These are phyloP conservation scores for Penicillium sp. DNA, from an alignment of 2,329 filamentous ascomycete species.

Conservation along the genomic window DNA sequence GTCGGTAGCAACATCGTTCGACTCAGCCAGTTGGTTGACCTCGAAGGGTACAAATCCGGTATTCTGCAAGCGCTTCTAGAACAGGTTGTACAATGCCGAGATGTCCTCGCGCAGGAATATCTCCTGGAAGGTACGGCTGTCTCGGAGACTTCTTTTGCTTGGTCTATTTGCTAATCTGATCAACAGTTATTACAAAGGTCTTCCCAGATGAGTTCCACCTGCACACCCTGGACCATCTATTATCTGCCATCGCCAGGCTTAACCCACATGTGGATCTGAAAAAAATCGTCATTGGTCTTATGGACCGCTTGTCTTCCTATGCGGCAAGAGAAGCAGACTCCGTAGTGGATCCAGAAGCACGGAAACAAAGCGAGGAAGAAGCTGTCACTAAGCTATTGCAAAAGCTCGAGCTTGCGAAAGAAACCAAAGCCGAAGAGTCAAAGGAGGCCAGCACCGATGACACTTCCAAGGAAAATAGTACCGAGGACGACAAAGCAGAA, in stretches of 20 bases:
- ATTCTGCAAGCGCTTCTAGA: conserved; percentile 88
- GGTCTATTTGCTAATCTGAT: conserved; percentile 26
- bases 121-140: conserved; percentile 68
- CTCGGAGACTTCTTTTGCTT: not conserved
- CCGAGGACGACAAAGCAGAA: conserved; percentile 37
- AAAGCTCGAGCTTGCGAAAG: conserved; percentile 65
- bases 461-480: conserved; percentile 35
- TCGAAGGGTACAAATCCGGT: conserved; percentile 87
- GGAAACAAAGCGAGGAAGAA: conserved; percentile 77
- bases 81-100: conserved; percentile 95
- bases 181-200: conserved; percentile 86
- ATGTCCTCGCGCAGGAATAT: conserved; percentile 96
- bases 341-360: conserved; percentile 67
- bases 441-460: conserved; percentile 36
- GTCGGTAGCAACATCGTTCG: conserved; percentile 96
- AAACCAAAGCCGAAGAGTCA: conserved; percentile 50
- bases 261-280: conserved; percentile 98
- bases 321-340: conserved; percentile 82
- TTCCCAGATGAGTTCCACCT: conserved; percentile 98
- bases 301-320: conserved; percentile 93
- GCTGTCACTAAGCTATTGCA: conserved; percentile 76
- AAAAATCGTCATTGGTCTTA: conserved; percentile 93
- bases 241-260: conserved; percentile 85
- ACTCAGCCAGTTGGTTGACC: conserved; percentile 89
- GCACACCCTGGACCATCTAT: conserved; percentile 91